phyloP scores from a whole-genome alignment of 2,329 filamentous ascomycete species.

The Escovopsis sp. region DNA sequence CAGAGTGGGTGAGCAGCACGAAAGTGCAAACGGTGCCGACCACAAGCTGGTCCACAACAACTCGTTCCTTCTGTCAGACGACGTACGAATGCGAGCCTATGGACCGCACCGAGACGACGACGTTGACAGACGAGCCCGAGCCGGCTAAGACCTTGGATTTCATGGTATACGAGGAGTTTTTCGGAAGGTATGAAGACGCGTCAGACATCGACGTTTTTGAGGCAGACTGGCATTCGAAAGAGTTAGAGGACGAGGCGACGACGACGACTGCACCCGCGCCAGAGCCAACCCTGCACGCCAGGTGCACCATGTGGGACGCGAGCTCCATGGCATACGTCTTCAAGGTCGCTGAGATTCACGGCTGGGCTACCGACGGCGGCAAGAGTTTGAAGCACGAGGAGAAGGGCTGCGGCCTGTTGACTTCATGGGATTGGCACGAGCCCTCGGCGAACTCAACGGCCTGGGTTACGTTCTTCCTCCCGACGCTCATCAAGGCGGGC shows the following conservation, averaged over 20 bases:
- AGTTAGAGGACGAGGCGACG: neutral
- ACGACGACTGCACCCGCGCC: neutral
- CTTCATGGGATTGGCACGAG: slow-evolving; percentile 1
- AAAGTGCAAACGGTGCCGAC: neutral
- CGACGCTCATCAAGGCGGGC: neutral
- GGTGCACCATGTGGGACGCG: neutral
- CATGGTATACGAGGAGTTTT: no score
- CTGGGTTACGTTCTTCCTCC: neutral
- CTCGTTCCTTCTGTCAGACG: slow-evolving; percentile 1
- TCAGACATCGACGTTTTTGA: no score
- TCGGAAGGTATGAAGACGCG: no score
- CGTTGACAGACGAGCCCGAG: neutral
- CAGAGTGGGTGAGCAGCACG: slow-evolving; percentile 2
- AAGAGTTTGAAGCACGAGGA: neutral
- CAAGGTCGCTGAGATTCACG: neutral
- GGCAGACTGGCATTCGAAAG: no score
- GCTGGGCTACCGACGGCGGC: neutral
- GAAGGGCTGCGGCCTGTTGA: slow-evolving; percentile 1
- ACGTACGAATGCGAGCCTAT: slow-evolving; percentile 3
- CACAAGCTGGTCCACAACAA: slow-evolving; percentile 2
- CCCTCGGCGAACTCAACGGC: neutral
- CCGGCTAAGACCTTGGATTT: no score
- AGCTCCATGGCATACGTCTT: neutral
- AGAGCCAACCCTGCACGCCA: neutral
- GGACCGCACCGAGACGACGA: slow-evolving; percentile 1